Conservation (phyloP, 345 rosid species). For the Lepidium sativum region DNA sequence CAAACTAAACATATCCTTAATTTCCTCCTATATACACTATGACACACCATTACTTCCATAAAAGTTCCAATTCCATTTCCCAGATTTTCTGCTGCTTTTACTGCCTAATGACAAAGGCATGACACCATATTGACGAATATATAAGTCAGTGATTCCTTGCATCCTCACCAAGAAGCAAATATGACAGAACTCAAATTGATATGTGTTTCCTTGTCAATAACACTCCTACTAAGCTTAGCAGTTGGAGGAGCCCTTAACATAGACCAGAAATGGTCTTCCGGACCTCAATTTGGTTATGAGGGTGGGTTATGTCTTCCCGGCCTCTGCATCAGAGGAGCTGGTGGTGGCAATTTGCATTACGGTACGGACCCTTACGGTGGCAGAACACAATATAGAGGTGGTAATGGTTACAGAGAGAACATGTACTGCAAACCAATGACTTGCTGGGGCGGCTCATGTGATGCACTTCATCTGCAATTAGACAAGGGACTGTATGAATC, state of each 20-base stretch:
- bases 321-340: constrained; percentile 22
- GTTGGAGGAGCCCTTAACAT: constrained; percentile 5
- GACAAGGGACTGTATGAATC: constrained; percentile 22
- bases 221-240: constrained; percentile 18
- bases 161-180: background rate
- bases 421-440: constrained; percentile 15
- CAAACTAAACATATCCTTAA: background rate
- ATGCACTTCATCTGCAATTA: constrained; percentile 14
- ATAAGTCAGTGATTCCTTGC: background rate
- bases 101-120: constrained; percentile 16
- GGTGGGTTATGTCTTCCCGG: constrained; percentile 27
- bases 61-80: background rate
- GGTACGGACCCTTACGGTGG: background rate
- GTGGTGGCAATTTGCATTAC: background rate
- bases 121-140: constrained; percentile 10
- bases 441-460: constrained; percentile 18
- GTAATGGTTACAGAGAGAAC: background rate
- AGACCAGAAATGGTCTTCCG: constrained; percentile 18
- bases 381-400: background rate
- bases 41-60: background rate
- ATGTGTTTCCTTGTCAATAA: constrained; percentile 4
- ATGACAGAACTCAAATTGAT: constrained; percentile 21
- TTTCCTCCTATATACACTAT: background rate
- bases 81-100: background rate
- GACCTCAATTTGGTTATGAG: constrained; percentile 6